Conservation (phyloP, 257 asterid species). For the Rhazya stricta region DNA sequence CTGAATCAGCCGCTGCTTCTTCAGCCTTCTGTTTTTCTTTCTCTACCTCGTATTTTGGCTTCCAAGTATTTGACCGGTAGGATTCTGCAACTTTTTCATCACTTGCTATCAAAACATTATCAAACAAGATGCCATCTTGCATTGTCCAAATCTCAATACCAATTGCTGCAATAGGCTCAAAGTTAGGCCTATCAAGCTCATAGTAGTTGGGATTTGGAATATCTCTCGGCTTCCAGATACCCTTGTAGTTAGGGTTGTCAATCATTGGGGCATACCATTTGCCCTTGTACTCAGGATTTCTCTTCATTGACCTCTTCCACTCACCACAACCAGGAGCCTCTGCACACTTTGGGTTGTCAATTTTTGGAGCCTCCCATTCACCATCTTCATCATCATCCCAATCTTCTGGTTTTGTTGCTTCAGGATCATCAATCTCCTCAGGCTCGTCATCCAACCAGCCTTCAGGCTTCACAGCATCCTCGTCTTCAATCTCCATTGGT, state of each 20-base stretch:
- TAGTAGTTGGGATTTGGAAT: conserved; percentile 80
- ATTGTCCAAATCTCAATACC: conserved; percentile 98
- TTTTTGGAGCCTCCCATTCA: conserved; percentile 91
- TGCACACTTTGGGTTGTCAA: conserved; percentile 72
- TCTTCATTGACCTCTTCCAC: conserved; percentile 88
- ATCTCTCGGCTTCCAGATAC: conserved; percentile 83
- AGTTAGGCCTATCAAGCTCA: conserved; percentile 72
- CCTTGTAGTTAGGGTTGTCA: conserved; percentile 89
- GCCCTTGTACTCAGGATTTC: conserved; percentile 88
- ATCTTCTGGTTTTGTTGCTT: conserved; percentile 85
- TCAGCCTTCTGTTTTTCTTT: conserved; percentile 73
- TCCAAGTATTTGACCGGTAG: conserved; percentile 63
- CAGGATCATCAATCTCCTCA: conserved; percentile 93
- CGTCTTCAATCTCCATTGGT: conserved; percentile 81
- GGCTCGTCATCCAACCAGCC: conserved; percentile 99
- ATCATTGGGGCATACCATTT: conserved; percentile 84
- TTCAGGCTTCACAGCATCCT: conserved; percentile 85
- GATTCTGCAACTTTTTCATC: conserved; percentile 67
- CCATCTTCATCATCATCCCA: conserved; percentile 99
- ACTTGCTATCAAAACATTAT: conserved; percentile 65
- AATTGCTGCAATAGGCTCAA: conserved; percentile 90
- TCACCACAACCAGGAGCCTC: conserved; percentile 96
- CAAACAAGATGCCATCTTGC: conserved; percentile 95
- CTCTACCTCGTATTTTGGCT: conserved; percentile 70
- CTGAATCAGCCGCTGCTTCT: conserved; percentile 50